Evolutionary conservation across 116 monocot species (phyloP).

Genomic region (Posidonia oceanica): DNA sequence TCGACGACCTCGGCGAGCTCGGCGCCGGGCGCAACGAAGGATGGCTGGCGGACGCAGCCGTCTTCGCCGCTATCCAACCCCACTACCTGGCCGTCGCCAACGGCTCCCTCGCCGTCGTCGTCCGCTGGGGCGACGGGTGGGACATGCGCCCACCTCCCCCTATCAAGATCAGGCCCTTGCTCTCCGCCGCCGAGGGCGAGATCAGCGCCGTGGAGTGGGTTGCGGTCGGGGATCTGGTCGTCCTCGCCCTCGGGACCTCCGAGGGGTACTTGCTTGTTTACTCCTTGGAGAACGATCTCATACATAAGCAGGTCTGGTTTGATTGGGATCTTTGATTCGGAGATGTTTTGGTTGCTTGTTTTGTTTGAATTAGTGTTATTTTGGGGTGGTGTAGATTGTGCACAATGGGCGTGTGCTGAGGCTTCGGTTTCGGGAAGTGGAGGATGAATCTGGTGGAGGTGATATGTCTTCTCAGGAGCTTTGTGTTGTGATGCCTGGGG

Average conservation of each 20-base stretch:
- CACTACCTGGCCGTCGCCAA: slow-evolving; percentile 42
- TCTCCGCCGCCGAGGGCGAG: slow-evolving; percentile 35
- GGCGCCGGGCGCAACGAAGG: slow-evolving; percentile 73
- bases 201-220: slow-evolving; percentile 73
- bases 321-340: neutral
- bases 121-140: slow-evolving; percentile 13
- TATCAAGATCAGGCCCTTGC: slow-evolving; percentile 37
- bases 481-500: slow-evolving; percentile 58
- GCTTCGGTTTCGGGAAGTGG: slow-evolving; percentile 45
- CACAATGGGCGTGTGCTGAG: slow-evolving; percentile 45
- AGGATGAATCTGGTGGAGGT: slow-evolving; percentile 17
- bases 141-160: slow-evolving; percentile 1
- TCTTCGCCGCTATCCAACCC: slow-evolving; percentile 45
- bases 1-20: slow-evolving; percentile 39
- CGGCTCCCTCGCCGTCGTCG: slow-evolving; percentile 27
- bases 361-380: neutral
- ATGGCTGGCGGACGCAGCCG: slow-evolving; percentile 61
- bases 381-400: slow-evolving; percentile 35
- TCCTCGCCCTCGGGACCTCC: slow-evolving; percentile 70
- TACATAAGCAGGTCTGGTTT: slow-evolving; percentile 63
- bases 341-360: neutral
- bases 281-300: slow-evolving; percentile 40
- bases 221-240: slow-evolving; percentile 33
- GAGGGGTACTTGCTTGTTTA: slow-evolving; percentile 58
- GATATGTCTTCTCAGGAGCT: slow-evolving; percentile 38